Conservation (phyloP, 164 flowering plant genomes). For the Tinospora cordifolia region DNA sequence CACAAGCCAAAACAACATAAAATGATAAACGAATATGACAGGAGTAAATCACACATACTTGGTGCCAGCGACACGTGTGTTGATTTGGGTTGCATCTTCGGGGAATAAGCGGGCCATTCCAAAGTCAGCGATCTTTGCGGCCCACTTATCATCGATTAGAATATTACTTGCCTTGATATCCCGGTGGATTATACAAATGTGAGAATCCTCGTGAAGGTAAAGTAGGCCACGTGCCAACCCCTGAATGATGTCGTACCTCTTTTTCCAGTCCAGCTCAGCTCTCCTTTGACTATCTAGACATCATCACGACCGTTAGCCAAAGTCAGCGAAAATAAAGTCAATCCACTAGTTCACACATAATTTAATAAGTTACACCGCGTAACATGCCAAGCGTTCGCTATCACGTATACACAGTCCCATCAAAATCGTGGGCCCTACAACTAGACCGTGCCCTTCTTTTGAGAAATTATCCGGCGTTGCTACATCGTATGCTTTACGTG, state of each 20-base stretch:
- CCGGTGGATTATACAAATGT: constrained; percentile 66
- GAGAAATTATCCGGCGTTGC: no score
- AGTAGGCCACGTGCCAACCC: constrained; percentile 79
- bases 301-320: constrained; percentile 14
- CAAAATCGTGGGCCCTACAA: not conserved
- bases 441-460: no score
- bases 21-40: not conserved
- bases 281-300: constrained; percentile 39
- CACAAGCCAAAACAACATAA: not conserved
- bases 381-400: not conserved
- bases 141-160: constrained; percentile 84
- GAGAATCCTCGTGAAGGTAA: constrained; percentile 89
- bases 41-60: constrained; percentile 41
- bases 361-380: not conserved
- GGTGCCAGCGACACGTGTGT: constrained; percentile 93
- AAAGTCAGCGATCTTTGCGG: constrained; percentile 93
- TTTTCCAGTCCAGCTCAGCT: constrained; percentile 65
- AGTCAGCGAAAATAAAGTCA: not conserved
- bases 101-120: constrained; percentile 92
- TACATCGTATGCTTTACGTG: no score
- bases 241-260: constrained; percentile 49
- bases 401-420: not conserved
- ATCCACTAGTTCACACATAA: not conserved
- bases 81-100: constrained; percentile 72
- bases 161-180: constrained; percentile 95